A percentile compares a stretch with the other conserved stretches of the same genome.
Evolutionary conservation across 2,329 filamentous ascomycete species (phyloP).

Genomic region (Cercospora sp.): DNA sequence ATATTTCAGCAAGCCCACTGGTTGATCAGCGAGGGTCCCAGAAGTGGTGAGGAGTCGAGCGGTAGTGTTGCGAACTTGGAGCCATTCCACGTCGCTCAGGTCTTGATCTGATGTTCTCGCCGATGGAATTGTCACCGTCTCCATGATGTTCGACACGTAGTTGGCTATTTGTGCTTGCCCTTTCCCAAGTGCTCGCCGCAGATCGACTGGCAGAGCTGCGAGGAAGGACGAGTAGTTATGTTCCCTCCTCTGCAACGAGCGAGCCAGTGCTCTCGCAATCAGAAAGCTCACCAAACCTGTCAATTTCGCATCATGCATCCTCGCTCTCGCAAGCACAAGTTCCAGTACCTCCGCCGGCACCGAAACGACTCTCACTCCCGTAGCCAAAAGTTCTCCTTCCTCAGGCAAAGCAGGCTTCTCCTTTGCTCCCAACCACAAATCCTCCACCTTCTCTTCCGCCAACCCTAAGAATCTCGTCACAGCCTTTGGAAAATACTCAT

Average conservation of each 20-base stretch:
- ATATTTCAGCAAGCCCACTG: slow-evolving; percentile 49
- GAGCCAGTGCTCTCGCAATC: slow-evolving; percentile 43
- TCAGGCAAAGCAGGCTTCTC: slow-evolving; percentile 17
- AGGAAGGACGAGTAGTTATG: slow-evolving; percentile 39
- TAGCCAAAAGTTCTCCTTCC: slow-evolving; percentile 24
- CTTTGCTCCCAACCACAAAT: slow-evolving; percentile 29
- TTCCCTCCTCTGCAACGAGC: slow-evolving; percentile 29
- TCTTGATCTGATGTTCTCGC: background rate
- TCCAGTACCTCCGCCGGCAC: slow-evolving; percentile 36
- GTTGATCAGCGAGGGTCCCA: slow-evolving; percentile 41
- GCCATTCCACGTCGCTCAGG: slow-evolving; percentile 37
- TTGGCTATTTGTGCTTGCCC: slow-evolving; percentile 41
- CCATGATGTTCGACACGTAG: slow-evolving; percentile 33
- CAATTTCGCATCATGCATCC: slow-evolving; percentile 42
- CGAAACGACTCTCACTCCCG: slow-evolving; percentile 37
- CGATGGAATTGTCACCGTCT: slow-evolving; percentile 15
- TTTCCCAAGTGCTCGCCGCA: slow-evolving; percentile 42
- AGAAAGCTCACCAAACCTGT: slow-evolving; percentile 47
- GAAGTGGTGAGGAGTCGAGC: slow-evolving; percentile 38
- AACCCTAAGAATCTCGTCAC: slow-evolving; percentile 40
- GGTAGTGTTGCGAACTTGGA: slow-evolving; percentile 37
- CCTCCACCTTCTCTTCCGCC: slow-evolving; percentile 31
- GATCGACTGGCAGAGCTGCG: slow-evolving; percentile 44
- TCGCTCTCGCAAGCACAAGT: slow-evolving; percentile 35
- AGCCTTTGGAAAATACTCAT: slow-evolving; percentile 41